phyloP scores from a whole-genome alignment of 805 yeast species.

The Vanderwaltozyma yarrowii region DNA sequence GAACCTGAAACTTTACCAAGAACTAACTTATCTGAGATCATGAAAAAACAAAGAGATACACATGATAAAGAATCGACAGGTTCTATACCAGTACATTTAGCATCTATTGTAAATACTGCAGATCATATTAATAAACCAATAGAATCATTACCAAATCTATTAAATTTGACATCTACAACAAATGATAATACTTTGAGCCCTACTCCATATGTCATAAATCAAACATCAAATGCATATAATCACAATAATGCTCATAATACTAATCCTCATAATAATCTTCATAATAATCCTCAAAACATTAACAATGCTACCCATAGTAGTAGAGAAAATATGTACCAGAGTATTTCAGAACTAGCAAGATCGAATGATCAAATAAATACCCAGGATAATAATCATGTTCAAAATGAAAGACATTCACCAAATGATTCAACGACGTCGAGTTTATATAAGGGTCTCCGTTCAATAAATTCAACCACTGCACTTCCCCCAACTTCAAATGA shows the following conservation, averaged over 20 bases:
- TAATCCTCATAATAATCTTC: background rate
- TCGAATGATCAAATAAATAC: too few relatives aligned
- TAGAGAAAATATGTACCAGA: background rate
- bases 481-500: constrained; percentile 5
- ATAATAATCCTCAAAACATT: background rate
- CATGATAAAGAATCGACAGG: background rate
- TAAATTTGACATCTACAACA: background rate
- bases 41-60: too few relatives aligned
- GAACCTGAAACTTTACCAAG: background rate
- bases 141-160: background rate
- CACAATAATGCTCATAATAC: too few relatives aligned
- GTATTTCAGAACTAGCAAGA: too few relatives aligned
- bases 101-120: background rate
- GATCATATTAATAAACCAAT: background rate
- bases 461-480: constrained; percentile 3
- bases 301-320: background rate
- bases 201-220: too few relatives aligned
- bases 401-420: background rate
- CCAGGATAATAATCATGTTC: background rate
- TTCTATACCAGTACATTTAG: background rate
- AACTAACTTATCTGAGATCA: background rate
- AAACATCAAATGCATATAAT: background rate
- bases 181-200: background rate
- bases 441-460: background rate
- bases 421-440: background rate